Conservation (phyloP, 2,329 filamentous ascomycete species). For the Madurella fahalii region DNA sequence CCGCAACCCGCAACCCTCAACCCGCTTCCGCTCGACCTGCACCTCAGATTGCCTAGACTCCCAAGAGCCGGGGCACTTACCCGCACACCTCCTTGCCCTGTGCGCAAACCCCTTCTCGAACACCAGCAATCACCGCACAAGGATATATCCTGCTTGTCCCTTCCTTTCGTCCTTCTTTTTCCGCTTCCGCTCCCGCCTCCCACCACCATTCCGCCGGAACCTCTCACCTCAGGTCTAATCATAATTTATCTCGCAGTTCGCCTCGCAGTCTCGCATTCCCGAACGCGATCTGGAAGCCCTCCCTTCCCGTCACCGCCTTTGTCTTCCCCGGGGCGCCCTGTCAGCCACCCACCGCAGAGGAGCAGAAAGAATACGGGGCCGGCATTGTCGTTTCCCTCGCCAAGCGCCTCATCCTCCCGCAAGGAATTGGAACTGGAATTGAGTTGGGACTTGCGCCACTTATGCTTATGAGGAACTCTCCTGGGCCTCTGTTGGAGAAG, state of each 20-base stretch:
- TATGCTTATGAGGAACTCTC: conserved; percentile 25
- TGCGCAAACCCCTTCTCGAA: conserved; percentile 17
- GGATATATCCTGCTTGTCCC: conserved; percentile 12
- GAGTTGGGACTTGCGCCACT: conserved; percentile 1
- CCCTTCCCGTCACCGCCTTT: conserved; percentile 20
- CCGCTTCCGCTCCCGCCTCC: conserved; percentile 13
- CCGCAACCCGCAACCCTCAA: background rate
- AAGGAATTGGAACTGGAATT: background rate
- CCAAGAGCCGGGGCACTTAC: conserved; percentile 32
- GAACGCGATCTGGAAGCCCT: conserved; percentile 9
- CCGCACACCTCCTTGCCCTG: conserved; percentile 21
- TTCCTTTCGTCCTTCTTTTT: background rate
- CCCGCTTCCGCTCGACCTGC: conserved; percentile 24
- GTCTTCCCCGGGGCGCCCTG: conserved; percentile 15
- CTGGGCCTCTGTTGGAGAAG: conserved; percentile 25
- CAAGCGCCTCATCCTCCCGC: conserved; percentile 1
- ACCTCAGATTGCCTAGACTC: conserved; percentile 25
- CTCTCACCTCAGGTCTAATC: conserved; percentile 14
- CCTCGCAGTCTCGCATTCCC: conserved; percentile 15
- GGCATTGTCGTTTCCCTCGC: background rate
- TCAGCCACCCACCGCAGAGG: conserved; percentile 11
- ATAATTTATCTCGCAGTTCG: conserved; percentile 8
- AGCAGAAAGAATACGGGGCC: conserved; percentile 6
- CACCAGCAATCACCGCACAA: background rate
- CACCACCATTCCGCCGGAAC: conserved; percentile 1